Conservation (phyloP, 2,329 filamentous ascomycete genomes). For the Fusarium sp. region DNA sequence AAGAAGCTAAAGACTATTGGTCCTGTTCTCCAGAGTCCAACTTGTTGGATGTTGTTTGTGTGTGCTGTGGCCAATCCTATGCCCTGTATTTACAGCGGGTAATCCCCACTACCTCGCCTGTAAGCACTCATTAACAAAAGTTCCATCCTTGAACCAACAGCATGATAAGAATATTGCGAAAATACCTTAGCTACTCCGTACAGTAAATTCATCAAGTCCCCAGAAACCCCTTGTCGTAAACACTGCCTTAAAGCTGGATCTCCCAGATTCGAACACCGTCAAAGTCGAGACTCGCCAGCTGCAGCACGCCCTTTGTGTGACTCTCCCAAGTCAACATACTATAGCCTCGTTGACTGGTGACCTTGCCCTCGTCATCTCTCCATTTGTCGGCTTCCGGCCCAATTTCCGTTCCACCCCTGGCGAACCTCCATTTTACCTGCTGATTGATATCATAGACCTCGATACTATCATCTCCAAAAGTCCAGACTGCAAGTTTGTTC, state of each 20-base stretch:
- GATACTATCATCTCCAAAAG: constrained; percentile 21
- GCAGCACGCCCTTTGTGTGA: not conserved
- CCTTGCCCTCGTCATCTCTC: constrained; percentile 27
- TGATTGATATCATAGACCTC: constrained; percentile 24
- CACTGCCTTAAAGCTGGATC: constrained; percentile 11
- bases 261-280: constrained; percentile 31
- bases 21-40: too few relatives aligned
- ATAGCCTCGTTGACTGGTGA: constrained; percentile 6
- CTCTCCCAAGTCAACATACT: constrained; percentile 30
- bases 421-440: constrained; percentile 29
- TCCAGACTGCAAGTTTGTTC: constrained; percentile 17
- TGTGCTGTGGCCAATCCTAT: too few relatives aligned
- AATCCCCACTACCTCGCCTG: not conserved
- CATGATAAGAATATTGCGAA: not conserved
- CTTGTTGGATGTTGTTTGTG: too few relatives aligned
- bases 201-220: too few relatives aligned
- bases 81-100: not conserved
- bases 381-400: constrained; percentile 6
- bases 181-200: too few relatives aligned
- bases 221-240: too few relatives aligned
- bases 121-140: not conserved
- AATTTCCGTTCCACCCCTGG: constrained; percentile 29
- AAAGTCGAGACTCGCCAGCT: constrained; percentile 21
- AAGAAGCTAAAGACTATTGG: too few relatives aligned
- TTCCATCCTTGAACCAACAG: not conserved